These are phyloP conservation scores for Phialophora tarda DNA, from an alignment of 2,329 filamentous ascomycete genomes.

Conservation along the genomic window DNA sequence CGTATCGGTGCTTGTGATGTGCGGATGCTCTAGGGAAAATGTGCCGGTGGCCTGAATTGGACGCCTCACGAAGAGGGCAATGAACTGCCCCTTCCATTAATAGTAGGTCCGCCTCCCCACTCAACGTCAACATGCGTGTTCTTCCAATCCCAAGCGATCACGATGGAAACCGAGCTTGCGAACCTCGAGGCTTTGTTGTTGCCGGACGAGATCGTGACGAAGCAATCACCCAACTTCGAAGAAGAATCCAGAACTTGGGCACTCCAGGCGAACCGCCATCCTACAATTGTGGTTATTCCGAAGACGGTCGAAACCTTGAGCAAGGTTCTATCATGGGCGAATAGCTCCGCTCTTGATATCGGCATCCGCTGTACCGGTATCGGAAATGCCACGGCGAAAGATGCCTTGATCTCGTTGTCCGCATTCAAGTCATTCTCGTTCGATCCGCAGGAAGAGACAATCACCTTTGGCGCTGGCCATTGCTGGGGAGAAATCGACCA, in stretches of 20 bases:
- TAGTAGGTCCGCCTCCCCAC: neutral
- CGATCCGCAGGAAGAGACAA: conserved; percentile 42
- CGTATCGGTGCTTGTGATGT: neutral
- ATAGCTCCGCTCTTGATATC: conserved; percentile 46
- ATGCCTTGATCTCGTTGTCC: conserved; percentile 48
- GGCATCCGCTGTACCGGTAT: conserved; percentile 47
- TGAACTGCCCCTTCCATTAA: neutral
- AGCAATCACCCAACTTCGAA: conserved; percentile 29
- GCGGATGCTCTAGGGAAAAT: neutral
- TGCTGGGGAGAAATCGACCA: conserved; percentile 48
- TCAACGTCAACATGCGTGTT: neutral
- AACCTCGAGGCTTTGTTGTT: conserved; percentile 10
- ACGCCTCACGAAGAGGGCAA: neutral
- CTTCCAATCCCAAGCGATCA: neutral
- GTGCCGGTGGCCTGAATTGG: neutral
- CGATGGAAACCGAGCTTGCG: conserved; percentile 2
- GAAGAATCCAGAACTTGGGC: conserved; percentile 44
- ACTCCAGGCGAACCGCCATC: conserved; percentile 43
- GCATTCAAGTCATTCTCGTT: conserved; percentile 49
- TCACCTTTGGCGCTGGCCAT: conserved; percentile 47
- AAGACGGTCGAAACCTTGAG: conserved; percentile 42
- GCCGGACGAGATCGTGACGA: conserved; percentile 15
- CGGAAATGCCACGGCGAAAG: conserved; percentile 45
- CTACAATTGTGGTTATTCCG: conserved; percentile 46
- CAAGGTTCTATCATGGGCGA: conserved; percentile 44